phyloP scores from a whole-genome alignment of 371 early-diverging fungal species.

The Rhizomucor miehei region DNA sequence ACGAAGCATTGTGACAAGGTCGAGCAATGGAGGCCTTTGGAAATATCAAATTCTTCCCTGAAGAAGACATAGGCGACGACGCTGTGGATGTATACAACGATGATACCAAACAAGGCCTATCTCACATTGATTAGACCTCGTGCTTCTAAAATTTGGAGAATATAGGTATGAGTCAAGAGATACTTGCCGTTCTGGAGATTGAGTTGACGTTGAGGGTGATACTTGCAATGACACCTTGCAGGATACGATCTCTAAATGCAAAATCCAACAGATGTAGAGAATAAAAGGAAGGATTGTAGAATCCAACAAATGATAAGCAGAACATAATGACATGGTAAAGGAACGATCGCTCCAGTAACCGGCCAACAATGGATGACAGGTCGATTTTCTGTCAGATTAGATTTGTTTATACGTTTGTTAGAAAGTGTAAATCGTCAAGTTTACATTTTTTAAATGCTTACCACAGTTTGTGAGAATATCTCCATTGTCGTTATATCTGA shows the following conservation, averaged over 20 bases:
- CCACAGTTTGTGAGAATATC: too few species aligned
- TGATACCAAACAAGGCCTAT: slow-evolving; percentile 43
- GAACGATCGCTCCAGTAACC: slow-evolving; percentile 26
- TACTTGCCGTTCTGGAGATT: slow-evolving; percentile 44
- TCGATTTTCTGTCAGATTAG: slow-evolving; percentile 3
- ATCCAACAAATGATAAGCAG: slow-evolving; percentile 36
- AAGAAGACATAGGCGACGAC: slow-evolving; percentile 53
- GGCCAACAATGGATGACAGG: slow-evolving; percentile 17
- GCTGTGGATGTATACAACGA: slow-evolving; percentile 55
- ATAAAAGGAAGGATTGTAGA: slow-evolving; percentile 42
- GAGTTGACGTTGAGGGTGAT: slow-evolving; percentile 55
- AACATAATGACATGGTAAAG: slow-evolving; percentile 43
- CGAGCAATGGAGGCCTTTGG: slow-evolving; percentile 46
- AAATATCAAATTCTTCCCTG: slow-evolving; percentile 42
- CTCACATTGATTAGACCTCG: too few species aligned
- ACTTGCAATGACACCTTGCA: slow-evolving; percentile 60
- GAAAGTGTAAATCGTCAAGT: too few species aligned
- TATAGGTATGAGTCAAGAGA: neutral
- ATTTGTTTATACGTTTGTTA: too few species aligned
- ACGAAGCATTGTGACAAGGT: slow-evolving; percentile 48
- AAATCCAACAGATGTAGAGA: slow-evolving; percentile 55
- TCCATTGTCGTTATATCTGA: too few species aligned
- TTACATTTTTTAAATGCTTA: too few species aligned
- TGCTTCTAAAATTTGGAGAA: neutral
- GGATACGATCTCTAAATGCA: slow-evolving; percentile 53